These are phyloP conservation scores for Sclerotinia minor DNA, from an alignment of 2,329 filamentous ascomycete genomes.

Conservation along the genomic window DNA sequence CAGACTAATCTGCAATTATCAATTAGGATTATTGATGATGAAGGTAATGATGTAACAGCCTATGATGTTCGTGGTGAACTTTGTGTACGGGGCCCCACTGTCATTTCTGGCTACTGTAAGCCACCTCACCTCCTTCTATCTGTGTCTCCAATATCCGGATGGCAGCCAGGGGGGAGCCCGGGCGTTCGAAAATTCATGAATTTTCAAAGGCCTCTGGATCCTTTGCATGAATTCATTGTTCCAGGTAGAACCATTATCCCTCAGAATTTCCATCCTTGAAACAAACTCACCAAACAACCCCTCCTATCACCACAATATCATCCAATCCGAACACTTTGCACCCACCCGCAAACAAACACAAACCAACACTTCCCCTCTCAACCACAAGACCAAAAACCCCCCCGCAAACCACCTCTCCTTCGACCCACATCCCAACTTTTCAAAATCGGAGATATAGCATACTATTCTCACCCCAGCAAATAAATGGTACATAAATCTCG, in stretches of 20 bases:
- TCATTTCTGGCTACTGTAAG: slow-evolving; percentile 70
- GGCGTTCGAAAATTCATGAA: neutral
- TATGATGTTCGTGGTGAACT: slow-evolving; percentile 47
- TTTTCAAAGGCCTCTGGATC: no score
- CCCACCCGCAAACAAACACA: neutral
- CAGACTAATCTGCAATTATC: neutral
- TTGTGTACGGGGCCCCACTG: slow-evolving; percentile 69
- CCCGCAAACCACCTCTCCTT: slow-evolving; percentile 33
- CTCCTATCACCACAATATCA: neutral
- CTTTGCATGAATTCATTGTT: neutral
- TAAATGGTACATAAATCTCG: slow-evolving; percentile 66
- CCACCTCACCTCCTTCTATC: neutral
- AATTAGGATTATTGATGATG: slow-evolving; percentile 35
- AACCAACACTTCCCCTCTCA: neutral
- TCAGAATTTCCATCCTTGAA: neutral
- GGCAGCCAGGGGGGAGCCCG: neutral
- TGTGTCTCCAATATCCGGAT: neutral
- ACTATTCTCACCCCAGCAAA: slow-evolving; percentile 62
- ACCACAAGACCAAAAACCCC: slow-evolving; percentile 49
- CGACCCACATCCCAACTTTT: slow-evolving; percentile 70
- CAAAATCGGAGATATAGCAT: slow-evolving; percentile 69
- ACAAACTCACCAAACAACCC: neutral
- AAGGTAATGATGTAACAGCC: slow-evolving; percentile 34
- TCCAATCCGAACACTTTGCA: neutral
- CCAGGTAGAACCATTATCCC: neutral